Base-by-base conservation (phyloP, 2,329 filamentous ascomycete genomes). In the Pezicula neosporulosa region DNA sequence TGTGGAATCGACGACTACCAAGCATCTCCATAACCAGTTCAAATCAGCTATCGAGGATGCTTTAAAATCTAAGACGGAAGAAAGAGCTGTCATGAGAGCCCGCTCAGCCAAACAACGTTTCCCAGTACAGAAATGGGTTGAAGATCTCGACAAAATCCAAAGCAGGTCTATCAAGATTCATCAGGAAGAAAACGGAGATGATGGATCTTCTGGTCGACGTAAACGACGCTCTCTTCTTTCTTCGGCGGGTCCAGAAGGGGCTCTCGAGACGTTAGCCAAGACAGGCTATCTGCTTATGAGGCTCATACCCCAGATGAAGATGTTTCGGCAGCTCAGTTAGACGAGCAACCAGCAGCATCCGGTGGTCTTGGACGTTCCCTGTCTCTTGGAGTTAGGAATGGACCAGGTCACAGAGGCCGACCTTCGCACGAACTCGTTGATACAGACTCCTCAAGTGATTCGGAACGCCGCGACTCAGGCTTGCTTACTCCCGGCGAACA, bases 121-220 rank as follows among this genome's bases (percentile, higher is more conserved):
- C 68, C 83, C 83, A 15, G 81, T 86, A n/a, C 78, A 78, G 2
- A 81, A 85, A 60, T 86, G 83, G 83, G 73, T 84, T 48, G 78
- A 84, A 59, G 80, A 82, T 52, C 68, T 86, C 15, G 82, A 84
- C 55, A 80, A 79, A 37, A 72, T 86, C n/a, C 82, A 86, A 60
- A 69, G 69, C n/a, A 80, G 77, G 10, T 75, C 81, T 1, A 84
- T 86, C 62, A 76, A 77, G 46, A 73, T 83, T 15, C 76, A 53
- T 28, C 42, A 28, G 21, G 21, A 52, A 47, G 70, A 70, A 59
- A 64, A 60, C 70, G 69, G 57, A 63, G 64, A 44, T 13, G 8
- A 13, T n/a, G 27, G 19, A 12, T 6, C 18, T 21, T 21, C 21
- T 12, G 28, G 27, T 10, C 19, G 42, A 6, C 27, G 24, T 13